Base-by-base conservation (phyloP, 805 yeast genomes). In the Cyberlindnera meyerae region DNA sequence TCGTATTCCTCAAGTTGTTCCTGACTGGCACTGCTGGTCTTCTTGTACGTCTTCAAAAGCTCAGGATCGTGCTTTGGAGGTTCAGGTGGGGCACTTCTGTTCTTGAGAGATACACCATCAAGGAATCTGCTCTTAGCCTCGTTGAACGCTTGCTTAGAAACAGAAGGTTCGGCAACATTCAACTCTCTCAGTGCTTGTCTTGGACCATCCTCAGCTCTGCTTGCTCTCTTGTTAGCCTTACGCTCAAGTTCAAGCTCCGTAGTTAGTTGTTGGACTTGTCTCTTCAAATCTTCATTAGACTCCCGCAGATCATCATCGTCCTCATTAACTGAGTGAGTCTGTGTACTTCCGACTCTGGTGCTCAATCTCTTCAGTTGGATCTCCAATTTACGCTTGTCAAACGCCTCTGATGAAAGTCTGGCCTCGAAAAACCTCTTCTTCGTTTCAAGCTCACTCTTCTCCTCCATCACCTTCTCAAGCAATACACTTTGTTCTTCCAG, bases 361-460 rank as follows among this genome's bases (percentile, higher is more conserved):
- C n/a, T n/a, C 15, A 70, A 34, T 28, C 62, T 67, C 22, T 62
- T 61, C 5, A 75, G 36, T 29, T 67, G 68, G 11, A 71, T 68
- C 30, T 60, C 65, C 43, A 67, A 51, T 34, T 61, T 73, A 49
- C 73, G 77, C 41, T 70, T 73, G 37, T 77, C 82, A 43, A 74
- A 73, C 6, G 79, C 67, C 33, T 77, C 80, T n/a, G 80, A 68
- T 2, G 82, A 79, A n/a, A 78, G 54, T 47, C 84, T 68, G 2
- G 79, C 72, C 45, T 79, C 82, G 11, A 83, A 57, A 47, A 81
- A 61, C 22, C 70, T 68, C 34, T 80, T 51, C 41, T 81, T 86
- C 30, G 81, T 77, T 17, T 66, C 61, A 29, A 80, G 54, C 59
- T 71, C 55, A 49, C 65, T 55, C 31, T 63, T 65, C 15, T 61